Evolutionary conservation across 192 early-diverging fungal genomes (phyloP), one percentile per base, ranked within the genome.

Genomic region (Coemansia biformis): DNA sequence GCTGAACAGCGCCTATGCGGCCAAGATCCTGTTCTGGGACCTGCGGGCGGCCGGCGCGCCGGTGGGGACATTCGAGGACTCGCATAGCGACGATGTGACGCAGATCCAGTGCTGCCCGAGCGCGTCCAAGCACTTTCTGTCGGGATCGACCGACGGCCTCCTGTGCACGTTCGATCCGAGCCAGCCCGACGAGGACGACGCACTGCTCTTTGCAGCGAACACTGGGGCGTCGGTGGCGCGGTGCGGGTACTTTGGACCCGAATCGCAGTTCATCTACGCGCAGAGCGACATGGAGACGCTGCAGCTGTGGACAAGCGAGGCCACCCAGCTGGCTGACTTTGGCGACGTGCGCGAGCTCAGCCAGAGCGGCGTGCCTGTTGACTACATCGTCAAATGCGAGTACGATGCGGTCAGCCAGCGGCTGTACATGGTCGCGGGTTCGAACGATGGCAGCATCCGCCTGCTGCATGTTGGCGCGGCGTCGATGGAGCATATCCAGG

Each of bases 211-310:
- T 26, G 88, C 89, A 2, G 80, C 92, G 14, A 95, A 94, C 43
- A 86, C 85, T 4, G 78, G 77, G 13, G 81, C 90, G 13, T 89
- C 89, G 5, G 78, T 98, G n/a, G 79, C 80, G 58, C 83, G 79
- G 48, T 63, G 85, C 46, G 93, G 93, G 4, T 98, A 86, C 68
- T 96, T 96, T 71, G 96, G 96, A 12, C 90, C 92, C 1, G 59
- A 60, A 8, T 76, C 78, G n/a, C 91, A 96, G 71, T 96, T 90
- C 64, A 46, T 96, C 7, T 98, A 90, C 52, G 81, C 79, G 33
- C 63, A 89, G 11, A 94, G 85, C 23, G 93, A 97, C 55, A 84
- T 91, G 53, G 92, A 98, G 60, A 96, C 93, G 0, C 80, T 96
- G 19, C 83, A 86, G 32, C 53, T 96, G 18, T 91, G 86, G 77